Base-by-base conservation (phyloP, 345 rosid species). In the Moricandia arvensis region DNA sequence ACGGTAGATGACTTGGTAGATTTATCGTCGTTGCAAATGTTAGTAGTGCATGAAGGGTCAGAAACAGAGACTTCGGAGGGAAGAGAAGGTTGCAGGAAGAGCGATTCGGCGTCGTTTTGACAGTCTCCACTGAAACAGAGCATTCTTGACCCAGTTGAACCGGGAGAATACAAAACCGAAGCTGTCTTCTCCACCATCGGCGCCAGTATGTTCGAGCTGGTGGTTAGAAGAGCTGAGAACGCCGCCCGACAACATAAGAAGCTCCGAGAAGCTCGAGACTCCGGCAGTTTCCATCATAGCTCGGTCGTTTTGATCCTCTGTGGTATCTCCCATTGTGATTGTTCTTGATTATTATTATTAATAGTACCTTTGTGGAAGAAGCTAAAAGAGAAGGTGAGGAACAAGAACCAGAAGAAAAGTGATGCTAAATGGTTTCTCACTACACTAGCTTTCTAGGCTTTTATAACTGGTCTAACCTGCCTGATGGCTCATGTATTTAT, bases 91-190 rank as follows among this genome's bases (percentile, higher is more conserved):
- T 85, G 75, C 17, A 70, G 17, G 49, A 63, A 69, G n/a, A 82
- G 43, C 0, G 65, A 55, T 11, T 69, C 76, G 66, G 45, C 76
- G 61, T 73, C 86, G 31, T 58, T 78, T 57, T 76, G 77, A 34
- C 66, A 47, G 13, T 33, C 82, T 12, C 84, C 84, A 5, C 90
- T 93, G 60, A 93, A 93, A 72, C 90, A 89, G 16, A 93, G 93
- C 97, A 93, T 93, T 84, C 68, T 83, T 41, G 95, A 84, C 24
- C 81, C 72, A 59, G 77, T 87, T 43, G 30, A 53, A 59, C 79
- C 78, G 21, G 21, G 76, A 75, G 66, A 79, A 79, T 43, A 73
- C 78, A 68, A 79, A 79, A 38, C 78, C 71, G 13, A 68, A 31
- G 45, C 65, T 26, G 45, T 79, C 70, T 63, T 78, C 77, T 53